A percentile compares a stretch with the other conserved stretches of the same genome.
Conservation (phyloP, 495 filamentous ascomycete species). For the Neurospora hispaniola region DNA sequence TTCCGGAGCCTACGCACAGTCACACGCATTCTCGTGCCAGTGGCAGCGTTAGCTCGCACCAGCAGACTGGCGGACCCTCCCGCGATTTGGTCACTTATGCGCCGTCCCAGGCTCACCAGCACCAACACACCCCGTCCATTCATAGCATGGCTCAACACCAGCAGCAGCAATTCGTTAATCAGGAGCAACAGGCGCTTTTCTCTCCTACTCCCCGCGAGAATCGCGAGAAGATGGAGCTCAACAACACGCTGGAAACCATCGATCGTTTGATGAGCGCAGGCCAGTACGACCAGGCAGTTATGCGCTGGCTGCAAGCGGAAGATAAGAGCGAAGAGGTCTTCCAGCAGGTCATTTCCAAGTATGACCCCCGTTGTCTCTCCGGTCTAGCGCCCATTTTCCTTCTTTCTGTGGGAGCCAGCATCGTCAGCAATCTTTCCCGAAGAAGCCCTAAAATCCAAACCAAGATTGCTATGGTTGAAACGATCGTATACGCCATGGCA, state of each 20-base stretch:
- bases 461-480: conserved; percentile 71
- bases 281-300: conserved; percentile 55
- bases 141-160: conserved; percentile 24
- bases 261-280: conserved; percentile 51
- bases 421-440: conserved; percentile 58
- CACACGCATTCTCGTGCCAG: conserved; percentile 9
- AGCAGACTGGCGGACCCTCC: conserved; percentile 4
- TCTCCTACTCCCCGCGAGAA: conserved; percentile 25
- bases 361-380: conserved; percentile 59
- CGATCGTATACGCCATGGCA: conserved; percentile 46
- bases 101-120: conserved; percentile 1
- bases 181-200: conserved; percentile 25
- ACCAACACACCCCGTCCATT: conserved; percentile 9
- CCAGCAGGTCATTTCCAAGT: conserved; percentile 63
- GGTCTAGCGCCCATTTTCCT: conserved; percentile 66
- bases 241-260: conserved; percentile 55
- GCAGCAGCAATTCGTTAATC: conserved; percentile 19
- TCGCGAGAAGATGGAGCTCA: conserved; percentile 45
- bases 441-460: conserved; percentile 34
- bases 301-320: conserved; percentile 76
- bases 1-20: conserved; percentile 3
- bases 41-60: conserved; percentile 14
- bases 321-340: conserved; percentile 68
- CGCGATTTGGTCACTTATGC: conserved; percentile 19
- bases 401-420: conserved; percentile 73